phyloP scores from a whole-genome alignment of 1,284 basidiomycete genomes.

The Anthracocystis setariae region DNA sequence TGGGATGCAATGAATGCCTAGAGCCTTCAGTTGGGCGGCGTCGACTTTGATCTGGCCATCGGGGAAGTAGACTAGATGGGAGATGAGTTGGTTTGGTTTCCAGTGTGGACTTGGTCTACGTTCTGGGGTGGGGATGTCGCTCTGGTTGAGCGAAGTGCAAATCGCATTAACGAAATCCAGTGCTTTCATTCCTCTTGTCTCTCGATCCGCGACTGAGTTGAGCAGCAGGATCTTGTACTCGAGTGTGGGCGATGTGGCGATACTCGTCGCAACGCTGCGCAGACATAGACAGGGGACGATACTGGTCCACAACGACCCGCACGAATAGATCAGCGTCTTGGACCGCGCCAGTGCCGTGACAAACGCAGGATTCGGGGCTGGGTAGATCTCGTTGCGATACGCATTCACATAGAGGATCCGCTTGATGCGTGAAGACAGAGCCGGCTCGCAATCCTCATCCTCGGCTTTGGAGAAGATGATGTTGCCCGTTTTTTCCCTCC shows the following conservation, averaged over 20 bases:
- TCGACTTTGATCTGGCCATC: slow-evolving; percentile 32
- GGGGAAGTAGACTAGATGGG: slow-evolving; percentile 73
- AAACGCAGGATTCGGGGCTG: slow-evolving; percentile 84
- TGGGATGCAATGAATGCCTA: slow-evolving; percentile 21
- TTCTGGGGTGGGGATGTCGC: slow-evolving; percentile 16
- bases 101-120: slow-evolving; percentile 22
- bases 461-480: slow-evolving; percentile 75
- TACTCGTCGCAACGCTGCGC: slow-evolving; percentile 80
- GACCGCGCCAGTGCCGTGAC: slow-evolving; percentile 75
- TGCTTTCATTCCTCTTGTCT: slow-evolving; percentile 85
- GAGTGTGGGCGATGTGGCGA: slow-evolving; percentile 79
- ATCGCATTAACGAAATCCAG: slow-evolving; percentile 85
- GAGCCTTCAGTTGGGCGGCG: neutral
- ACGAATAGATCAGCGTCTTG: slow-evolving; percentile 85
- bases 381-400: slow-evolving; percentile 78
- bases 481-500: slow-evolving; percentile 70
- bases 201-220: slow-evolving; percentile 88
- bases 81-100: slow-evolving; percentile 71
- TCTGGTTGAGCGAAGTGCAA: slow-evolving; percentile 75
- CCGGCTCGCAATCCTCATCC: slow-evolving; percentile 69
- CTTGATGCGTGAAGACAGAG: slow-evolving; percentile 42
- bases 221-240: slow-evolving; percentile 85
- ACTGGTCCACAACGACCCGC: slow-evolving; percentile 85
- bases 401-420: slow-evolving; percentile 91
- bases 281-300: slow-evolving; percentile 91